phyloP scores from a whole-genome alignment of 768 basidiomycete genomes.

The Mycena belliarum region DNA sequence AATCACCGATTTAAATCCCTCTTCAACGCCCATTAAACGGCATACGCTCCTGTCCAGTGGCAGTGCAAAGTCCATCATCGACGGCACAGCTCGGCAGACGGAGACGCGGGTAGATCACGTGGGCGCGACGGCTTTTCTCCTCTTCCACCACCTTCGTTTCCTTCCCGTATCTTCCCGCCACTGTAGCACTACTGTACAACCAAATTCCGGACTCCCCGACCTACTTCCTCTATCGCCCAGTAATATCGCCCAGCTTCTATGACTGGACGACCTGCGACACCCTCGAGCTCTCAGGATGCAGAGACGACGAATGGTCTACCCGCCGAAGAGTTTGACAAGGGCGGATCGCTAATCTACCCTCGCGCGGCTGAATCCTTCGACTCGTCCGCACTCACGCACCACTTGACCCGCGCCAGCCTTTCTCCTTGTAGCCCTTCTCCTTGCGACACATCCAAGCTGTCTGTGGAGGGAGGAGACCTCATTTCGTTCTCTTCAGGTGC shows the following conservation, averaged over 20 bases:
- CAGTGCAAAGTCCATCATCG: too few species aligned
- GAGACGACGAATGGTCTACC: neutral
- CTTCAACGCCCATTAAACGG: too few species aligned
- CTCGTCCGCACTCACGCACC: constrained; percentile 13
- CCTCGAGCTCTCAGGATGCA: neutral
- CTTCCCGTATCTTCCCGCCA: too few species aligned
- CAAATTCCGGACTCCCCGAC: too few species aligned
- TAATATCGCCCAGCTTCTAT: neutral
- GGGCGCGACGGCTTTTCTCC: too few species aligned
- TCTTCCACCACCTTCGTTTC: too few species aligned
- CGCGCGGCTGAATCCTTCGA: constrained; percentile 5
- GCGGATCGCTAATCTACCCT: constrained; percentile 6
- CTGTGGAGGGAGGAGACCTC: neutral
- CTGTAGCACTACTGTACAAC: too few species aligned
- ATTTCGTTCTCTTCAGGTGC: constrained; percentile 16
- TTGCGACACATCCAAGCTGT: neutral
- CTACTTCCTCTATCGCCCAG: too few species aligned
- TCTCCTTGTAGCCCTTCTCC: constrained; percentile 4
- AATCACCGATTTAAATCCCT: too few species aligned
- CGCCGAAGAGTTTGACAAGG: neutral
- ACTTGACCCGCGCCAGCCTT: constrained; percentile 18
- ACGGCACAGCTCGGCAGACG: too few species aligned
- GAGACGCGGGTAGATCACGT: too few species aligned
- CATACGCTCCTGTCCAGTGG: too few species aligned
- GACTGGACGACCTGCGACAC: neutral